Conservation (phyloP, 2,329 filamentous ascomycete species). For the Ophiostoma sp. region DNA sequence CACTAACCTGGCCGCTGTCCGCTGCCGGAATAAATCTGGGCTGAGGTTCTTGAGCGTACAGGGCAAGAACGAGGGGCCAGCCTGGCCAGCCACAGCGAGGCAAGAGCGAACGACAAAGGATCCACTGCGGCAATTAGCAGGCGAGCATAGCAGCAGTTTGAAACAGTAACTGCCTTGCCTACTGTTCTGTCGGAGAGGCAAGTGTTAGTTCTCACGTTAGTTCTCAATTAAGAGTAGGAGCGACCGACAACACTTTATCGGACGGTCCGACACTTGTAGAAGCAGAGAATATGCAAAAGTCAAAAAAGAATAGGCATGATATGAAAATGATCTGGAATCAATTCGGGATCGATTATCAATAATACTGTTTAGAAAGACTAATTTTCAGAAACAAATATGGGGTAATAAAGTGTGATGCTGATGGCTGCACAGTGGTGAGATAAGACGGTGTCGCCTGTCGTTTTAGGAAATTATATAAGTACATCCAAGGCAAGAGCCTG, state of each 20-base stretch:
- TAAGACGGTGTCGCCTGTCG: not conserved
- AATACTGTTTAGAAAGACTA: not conserved
- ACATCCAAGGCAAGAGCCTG: not conserved
- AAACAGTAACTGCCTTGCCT: not conserved
- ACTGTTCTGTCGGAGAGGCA: not conserved
- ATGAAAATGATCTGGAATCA: not conserved
- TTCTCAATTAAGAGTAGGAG: not conserved
- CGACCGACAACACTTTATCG: not conserved
- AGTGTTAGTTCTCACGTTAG: not conserved
- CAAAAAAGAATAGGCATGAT: not conserved
- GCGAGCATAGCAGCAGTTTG: not conserved
- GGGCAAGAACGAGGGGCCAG: conserved; percentile 1
- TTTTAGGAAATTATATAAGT: not conserved
- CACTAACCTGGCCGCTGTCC: not conserved
- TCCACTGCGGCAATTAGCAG: conserved; percentile 10
- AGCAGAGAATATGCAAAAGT: not conserved
- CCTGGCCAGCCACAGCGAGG: not conserved
- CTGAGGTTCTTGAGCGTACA: not conserved
- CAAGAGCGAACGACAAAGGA: not conserved
- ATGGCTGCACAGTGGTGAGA: not conserved
- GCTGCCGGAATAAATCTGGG: not conserved
- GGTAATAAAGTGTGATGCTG: not conserved
- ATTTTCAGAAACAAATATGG: not conserved
- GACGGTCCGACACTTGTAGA: conserved; percentile 1
- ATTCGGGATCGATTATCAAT: not conserved